Base-by-base conservation (phyloP, 768 basidiomycete species). In the Suillus americanus region DNA sequence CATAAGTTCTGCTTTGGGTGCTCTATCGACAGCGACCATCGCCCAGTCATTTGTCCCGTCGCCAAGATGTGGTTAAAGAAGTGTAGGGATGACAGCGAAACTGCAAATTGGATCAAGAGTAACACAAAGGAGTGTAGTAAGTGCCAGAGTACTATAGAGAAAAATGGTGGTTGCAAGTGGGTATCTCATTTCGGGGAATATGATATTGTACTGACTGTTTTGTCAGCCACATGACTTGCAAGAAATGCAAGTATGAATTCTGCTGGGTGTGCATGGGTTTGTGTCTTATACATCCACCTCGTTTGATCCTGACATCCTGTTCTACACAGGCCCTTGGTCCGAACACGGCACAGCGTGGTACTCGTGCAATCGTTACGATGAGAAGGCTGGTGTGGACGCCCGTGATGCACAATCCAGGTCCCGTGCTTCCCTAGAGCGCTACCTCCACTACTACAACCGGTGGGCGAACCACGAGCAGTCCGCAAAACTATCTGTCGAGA, bases 381-480 rank as follows among this genome's bases (percentile, higher is more conserved):
- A 98, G 78, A 95, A 94, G 79, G 85, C 83, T 0, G 92, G 93
- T 35, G 82, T 91, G 35, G 90, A 95, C 0, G 94, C 94, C 28
- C 89, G 96, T 43, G 97, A 99, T 74, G 87, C 92, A 9, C 96
- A 99, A 74, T 93, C 94, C 54, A 87, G 83, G 75, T 93, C 91
- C 71, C 87, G 97, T 33, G 93, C 94, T 2, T 95, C 91, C 30
- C 82, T 99, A 8, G 96, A 99, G 77, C 86, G 97, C 35, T 99
- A 99, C 77, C 87, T 99, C 18, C 97, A 99, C 69, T 99, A 99
- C 80, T 99, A 98, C 82, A 99, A 97, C 76, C 93, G 97, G 46
- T 99, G 94, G 93, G 94, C 97, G 9, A 99, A 99, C 77, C 97
- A 99, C 79, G 97, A 99, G 74, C 96, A 97, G 74, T 97, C 96